Base-by-base conservation (phyloP, 2,329 filamentous ascomycete species). In the Calcarisporium arbuscula region DNA sequence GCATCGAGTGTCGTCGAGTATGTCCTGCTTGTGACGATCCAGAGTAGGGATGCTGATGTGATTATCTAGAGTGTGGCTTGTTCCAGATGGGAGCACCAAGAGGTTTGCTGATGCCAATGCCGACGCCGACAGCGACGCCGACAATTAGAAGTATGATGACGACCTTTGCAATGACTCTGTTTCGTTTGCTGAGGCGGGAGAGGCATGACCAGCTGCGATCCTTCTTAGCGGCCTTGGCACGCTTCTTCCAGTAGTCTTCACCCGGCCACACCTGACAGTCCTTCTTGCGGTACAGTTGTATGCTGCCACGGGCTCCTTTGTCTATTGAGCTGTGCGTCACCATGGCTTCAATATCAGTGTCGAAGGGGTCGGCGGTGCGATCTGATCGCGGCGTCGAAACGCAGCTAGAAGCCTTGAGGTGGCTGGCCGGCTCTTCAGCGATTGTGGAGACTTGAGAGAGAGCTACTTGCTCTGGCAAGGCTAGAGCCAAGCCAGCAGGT, bases 221-320 rank as follows among this genome's bases (percentile, higher is more conserved):
- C 43, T 62, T 62, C 60, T 75, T 75, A 39, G 70, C 70, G 9
- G 63, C 67, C 56, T 71, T 72, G 41, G 72, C 72, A 61, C 76
- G 74, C 40, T 67, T 62, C 54, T 70, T 73, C 74, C 76, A 78
- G 50, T 77, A 68, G 17, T 69, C 65, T 49, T 74, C 68, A 37
- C 70, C 69, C 5, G 76, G 76, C 76, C 76, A 80, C 14, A 77
- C 72, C 28, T 69, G 62, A 47, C 67, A 70, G 40, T 79, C 72
- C 32, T 52, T 57, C 40, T 63, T 63, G 35, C 65, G 45, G 15
- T 45, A 42, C 19, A 50, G 35, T 7, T 52, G 39, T 8, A 50
- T 42, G 23, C 48, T 52, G 32, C 40, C 45, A n/a, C 50, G 43
- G 6, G 50, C 45, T 17, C 41, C 41, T 29, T 47, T 68, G 57